These are phyloP conservation scores for Cladosporium halotolerans DNA, from an alignment of 2,329 filamentous ascomycete species.

Conservation along the genomic window DNA sequence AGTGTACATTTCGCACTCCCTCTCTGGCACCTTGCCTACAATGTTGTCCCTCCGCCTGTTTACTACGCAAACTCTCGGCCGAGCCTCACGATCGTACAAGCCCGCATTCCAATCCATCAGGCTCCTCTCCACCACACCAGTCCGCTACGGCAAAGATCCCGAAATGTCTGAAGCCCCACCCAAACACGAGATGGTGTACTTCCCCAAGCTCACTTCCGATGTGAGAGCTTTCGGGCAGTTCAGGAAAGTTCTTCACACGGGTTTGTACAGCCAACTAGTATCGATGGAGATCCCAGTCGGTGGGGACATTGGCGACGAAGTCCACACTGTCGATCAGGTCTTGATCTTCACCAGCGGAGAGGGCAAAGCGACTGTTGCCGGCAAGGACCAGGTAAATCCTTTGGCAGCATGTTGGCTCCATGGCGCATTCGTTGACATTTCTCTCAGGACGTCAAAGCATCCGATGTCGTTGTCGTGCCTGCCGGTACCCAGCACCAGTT, in stretches of 20 bases:
- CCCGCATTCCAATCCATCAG: neutral
- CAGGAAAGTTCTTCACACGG: slow-evolving; percentile 56
- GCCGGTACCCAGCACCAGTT: slow-evolving; percentile 63
- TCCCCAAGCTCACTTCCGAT: slow-evolving; percentile 49
- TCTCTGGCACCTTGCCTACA: neutral
- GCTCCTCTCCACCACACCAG: slow-evolving; percentile 20
- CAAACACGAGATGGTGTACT: slow-evolving; percentile 53
- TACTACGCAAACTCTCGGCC: neutral
- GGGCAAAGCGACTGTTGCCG: slow-evolving; percentile 53
- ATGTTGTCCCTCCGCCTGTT: neutral
- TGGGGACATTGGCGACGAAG: slow-evolving; percentile 62
- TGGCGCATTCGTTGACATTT: slow-evolving; percentile 4
- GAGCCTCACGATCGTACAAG: neutral
- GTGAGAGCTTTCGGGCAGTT: slow-evolving; percentile 54
- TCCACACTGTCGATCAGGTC: slow-evolving; percentile 59
- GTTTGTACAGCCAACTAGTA: slow-evolving; percentile 57
- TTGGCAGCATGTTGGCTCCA: neutral
- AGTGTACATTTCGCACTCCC: neutral
- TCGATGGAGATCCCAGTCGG: slow-evolving; percentile 59
- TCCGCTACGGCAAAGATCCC: slow-evolving; percentile 28
- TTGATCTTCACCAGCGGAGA: slow-evolving; percentile 57
- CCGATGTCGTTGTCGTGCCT: slow-evolving; percentile 56
- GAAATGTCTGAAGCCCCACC: slow-evolving; percentile 28
- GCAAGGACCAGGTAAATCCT: slow-evolving; percentile 46
- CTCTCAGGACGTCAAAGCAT: slow-evolving; percentile 43